Evolutionary conservation across 768 basidiomycete genomes (phyloP), one percentile per base, ranked within the genome.

Genomic region (Chalciporus pseudorubinellus): DNA sequence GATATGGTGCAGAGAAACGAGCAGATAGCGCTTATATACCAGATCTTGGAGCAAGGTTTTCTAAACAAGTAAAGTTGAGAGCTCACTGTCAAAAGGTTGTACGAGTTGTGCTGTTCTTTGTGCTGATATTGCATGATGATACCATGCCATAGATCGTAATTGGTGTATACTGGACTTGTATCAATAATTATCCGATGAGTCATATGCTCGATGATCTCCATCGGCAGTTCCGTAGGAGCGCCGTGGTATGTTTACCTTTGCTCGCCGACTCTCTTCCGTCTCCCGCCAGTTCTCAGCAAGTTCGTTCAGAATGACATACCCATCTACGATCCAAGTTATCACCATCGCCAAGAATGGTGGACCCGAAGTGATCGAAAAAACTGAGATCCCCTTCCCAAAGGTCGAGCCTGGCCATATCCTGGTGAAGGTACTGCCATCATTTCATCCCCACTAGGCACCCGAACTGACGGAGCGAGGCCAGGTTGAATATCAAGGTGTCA

Each of bases 401-500:
- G 78, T 79, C 10, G 74, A 75, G 7, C 77, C 84, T 0, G 78
- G 74, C 3, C 78, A 94, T 65, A 66, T 93, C 48, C 71, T 72
- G 73, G 73, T 70, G 11, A 70, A 71, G 64, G 70, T 71, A 47
- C 26, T 12, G 4, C 33, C 46, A 1, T 40, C 36, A n/a, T 24
- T 22, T 5, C 13, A 7, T 31, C 10, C n/a, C 39, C 1, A 11
- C n/a, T 26, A 22, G 7, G 26, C 21, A n/a, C 20, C 24, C 26
- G 33, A 13, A 13, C 56, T 54, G 19, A 59, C 44, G 10, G 29
- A 14, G 8, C 46, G n/a, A n/a, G n/a, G 31, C 43, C 61, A 87
- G 87, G 75, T 84, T 20, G 82, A 90, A 58, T 92, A 84, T 59
- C 72, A 77, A 9, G 91, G 90, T 7, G 79, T 95, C 60, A 97